These are phyloP conservation scores for Torulaspora gathmanii DNA, from an alignment of 805 yeast species.

Conservation along the genomic window DNA sequence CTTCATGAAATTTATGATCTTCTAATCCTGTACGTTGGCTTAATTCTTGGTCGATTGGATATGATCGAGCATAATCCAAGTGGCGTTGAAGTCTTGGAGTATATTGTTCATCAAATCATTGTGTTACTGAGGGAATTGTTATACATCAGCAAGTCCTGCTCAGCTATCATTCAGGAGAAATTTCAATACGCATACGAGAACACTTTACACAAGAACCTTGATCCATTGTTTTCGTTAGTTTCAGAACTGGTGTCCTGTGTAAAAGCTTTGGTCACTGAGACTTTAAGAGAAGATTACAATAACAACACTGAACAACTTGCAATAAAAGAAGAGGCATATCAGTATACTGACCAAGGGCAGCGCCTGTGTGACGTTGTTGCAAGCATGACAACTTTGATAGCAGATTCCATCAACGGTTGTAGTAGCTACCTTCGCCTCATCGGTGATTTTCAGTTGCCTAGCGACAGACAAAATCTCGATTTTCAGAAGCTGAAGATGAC, in stretches of 20 bases:
- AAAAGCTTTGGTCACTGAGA: constrained; percentile 54
- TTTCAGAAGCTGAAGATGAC: constrained; percentile 52
- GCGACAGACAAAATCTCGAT: constrained; percentile 62
- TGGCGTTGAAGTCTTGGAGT: constrained; percentile 65
- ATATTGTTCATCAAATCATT: constrained; percentile 63
- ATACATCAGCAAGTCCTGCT: constrained; percentile 51
- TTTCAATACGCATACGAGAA: constrained; percentile 30
- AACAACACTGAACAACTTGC: constrained; percentile 19
- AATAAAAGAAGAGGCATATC: constrained; percentile 39
- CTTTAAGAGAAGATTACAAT: constrained; percentile 40
- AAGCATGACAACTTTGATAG: constrained; percentile 53
- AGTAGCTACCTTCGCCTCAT: constrained; percentile 48
- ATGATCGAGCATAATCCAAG: constrained; percentile 66
- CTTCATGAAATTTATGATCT: constrained; percentile 60
- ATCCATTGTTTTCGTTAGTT: constrained; percentile 53
- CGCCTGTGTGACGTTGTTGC: constrained; percentile 56
- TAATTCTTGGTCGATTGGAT: constrained; percentile 72
- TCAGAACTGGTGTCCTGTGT: constrained; percentile 63
- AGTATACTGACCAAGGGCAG: constrained; percentile 64
- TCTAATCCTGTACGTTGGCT: constrained; percentile 55
- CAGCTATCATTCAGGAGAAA: constrained; percentile 33
- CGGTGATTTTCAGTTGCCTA: constrained; percentile 62
- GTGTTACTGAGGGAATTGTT: constrained; percentile 58
- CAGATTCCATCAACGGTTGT: constrained; percentile 47
- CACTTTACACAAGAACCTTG: constrained; percentile 44